Evolutionary conservation across 768 basidiomycete species (phyloP).

Genomic region (Boletus vinaceobasis): DNA sequence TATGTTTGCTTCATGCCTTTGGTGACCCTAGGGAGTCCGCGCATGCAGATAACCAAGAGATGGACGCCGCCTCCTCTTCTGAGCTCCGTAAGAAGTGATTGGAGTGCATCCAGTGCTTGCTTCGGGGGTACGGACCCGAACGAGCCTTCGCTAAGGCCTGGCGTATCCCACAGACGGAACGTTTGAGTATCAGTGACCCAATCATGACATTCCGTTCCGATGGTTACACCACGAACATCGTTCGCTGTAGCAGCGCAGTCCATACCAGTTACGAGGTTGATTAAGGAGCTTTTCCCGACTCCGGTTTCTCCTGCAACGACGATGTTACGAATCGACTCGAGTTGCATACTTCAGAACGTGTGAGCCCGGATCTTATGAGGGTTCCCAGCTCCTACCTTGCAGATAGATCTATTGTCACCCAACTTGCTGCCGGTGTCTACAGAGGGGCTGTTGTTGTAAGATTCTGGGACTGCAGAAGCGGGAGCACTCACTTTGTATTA

Average conservation of each 20-base stretch:
- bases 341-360: constrained; percentile 1
- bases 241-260: constrained; percentile 22
- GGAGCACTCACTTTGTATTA: constrained; percentile 1
- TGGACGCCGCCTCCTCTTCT: constrained; percentile 19
- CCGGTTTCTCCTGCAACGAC: constrained; percentile 29
- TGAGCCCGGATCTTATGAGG: constrained; percentile 4
- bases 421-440: neutral
- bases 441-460: neutral
- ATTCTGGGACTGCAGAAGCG: neutral
- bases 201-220: constrained; percentile 17
- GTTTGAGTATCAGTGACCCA: constrained; percentile 13
- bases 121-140: constrained; percentile 22
- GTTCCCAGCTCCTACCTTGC: constrained; percentile 1
- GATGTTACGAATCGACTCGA: constrained; percentile 25
- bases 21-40: constrained; percentile 24
- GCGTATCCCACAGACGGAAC: constrained; percentile 32
- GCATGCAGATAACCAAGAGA: constrained; percentile 27
- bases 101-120: constrained; percentile 23
- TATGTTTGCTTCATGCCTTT: constrained; percentile 29
- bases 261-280: constrained; percentile 27
- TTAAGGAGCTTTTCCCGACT: constrained; percentile 30
- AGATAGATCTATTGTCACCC: constrained; percentile 7
- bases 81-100: constrained; percentile 25
- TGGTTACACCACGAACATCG: constrained; percentile 24
- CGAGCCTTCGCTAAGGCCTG: constrained; percentile 29